A percentile compares a stretch with the other conserved stretches of the same genome.
These are phyloP conservation scores for Backusella morwellensis DNA, from an alignment of 192 early-diverging fungal genomes.

Conservation along the genomic window DNA sequence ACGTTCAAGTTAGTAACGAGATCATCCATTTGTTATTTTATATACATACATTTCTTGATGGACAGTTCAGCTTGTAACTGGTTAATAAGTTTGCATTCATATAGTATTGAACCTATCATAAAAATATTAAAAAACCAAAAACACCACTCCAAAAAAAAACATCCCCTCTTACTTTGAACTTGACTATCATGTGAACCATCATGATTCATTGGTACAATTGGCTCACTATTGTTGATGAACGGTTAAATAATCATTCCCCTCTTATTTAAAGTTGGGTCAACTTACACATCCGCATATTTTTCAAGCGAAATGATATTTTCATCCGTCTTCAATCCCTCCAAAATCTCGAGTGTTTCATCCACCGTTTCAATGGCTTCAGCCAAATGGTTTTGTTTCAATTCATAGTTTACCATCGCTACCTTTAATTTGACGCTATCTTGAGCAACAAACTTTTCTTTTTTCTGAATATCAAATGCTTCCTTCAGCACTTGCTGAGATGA, in stretches of 20 bases:
- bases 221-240: neutral
- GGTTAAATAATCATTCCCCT: neutral
- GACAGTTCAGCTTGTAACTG: neutral
- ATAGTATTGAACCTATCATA: neutral
- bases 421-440: conserved; percentile 29
- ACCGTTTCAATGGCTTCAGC: conserved; percentile 52
- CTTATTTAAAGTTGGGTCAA: neutral
- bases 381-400: conserved; percentile 34
- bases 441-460: neutral
- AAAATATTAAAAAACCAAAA: neutral
- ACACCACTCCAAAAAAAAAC: neutral
- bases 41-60: neutral
- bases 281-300: conserved; percentile 33
- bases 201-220: neutral
- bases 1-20: neutral
- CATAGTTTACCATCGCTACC: conserved; percentile 50
- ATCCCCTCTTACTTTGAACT: neutral
- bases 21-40: neutral
- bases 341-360: conserved; percentile 40
- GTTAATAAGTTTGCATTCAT: neutral
- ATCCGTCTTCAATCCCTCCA: conserved; percentile 53
- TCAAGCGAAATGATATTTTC: conserved; percentile 54
- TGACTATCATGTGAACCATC: neutral
- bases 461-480: conserved; percentile 29
- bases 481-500: conserved; percentile 28